These are phyloP conservation scores for Exophiala bonariae DNA, from an alignment of 2,329 filamentous ascomycete species.

Conservation along the genomic window DNA sequence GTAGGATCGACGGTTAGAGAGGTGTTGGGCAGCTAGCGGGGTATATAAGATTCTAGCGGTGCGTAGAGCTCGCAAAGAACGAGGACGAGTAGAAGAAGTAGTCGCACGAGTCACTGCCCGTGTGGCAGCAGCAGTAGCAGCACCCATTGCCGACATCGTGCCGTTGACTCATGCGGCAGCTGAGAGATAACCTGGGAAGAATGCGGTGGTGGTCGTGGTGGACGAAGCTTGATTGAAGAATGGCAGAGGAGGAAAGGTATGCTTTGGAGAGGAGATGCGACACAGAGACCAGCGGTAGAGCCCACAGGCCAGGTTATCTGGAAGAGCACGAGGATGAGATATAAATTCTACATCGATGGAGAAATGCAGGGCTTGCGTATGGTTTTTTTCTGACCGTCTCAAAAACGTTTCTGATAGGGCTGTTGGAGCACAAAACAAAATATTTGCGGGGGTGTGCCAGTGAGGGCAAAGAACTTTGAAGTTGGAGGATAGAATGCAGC, in stretches of 20 bases:
- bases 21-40: slow-evolving; percentile 13
- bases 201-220: too few relatives aligned
- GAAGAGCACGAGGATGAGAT: too few relatives aligned
- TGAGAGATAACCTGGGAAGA: slow-evolving; percentile 6
- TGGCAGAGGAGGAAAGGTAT: slow-evolving; percentile 4
- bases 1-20: slow-evolving; percentile 39
- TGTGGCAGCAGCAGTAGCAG: slow-evolving; percentile 28
- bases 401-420: not conserved
- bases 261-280: too few relatives aligned
- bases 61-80: slow-evolving; percentile 16
- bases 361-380: too few relatives aligned
- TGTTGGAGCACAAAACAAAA: slow-evolving; percentile 12
- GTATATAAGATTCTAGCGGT: slow-evolving; percentile 37
- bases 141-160: slow-evolving; percentile 26
- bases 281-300: too few relatives aligned
- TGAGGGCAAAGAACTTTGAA: too few relatives aligned
- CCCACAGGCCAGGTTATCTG: too few relatives aligned
- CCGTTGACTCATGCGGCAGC: slow-evolving; percentile 29
- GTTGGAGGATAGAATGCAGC: too few relatives aligned
- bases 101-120: slow-evolving; percentile 27
- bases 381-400: slow-evolving; percentile 18
- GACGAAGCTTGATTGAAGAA: not conserved
- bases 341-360: too few relatives aligned
- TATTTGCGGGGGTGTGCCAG: slow-evolving; percentile 19
- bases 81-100: slow-evolving; percentile 19